Conservation (phyloP, 768 basidiomycete genomes). For the Rhizopogon roseolus region DNA sequence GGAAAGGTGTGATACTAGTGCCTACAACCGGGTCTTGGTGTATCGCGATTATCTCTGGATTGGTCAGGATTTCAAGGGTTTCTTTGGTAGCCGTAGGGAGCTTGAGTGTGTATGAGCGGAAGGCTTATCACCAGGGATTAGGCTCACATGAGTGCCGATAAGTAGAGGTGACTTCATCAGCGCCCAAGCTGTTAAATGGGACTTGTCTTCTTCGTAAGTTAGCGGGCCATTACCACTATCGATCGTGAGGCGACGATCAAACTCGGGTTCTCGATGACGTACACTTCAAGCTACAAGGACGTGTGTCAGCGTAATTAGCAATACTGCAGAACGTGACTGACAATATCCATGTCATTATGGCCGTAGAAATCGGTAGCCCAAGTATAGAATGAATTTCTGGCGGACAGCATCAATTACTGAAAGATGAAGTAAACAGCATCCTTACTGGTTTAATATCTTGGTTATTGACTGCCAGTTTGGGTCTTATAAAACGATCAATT, state of each 20-base stretch:
- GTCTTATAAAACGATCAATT: constrained; percentile 16
- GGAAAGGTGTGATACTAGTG: constrained; percentile 58
- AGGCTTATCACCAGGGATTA: neutral
- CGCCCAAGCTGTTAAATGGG: constrained; percentile 72
- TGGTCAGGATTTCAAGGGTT: constrained; percentile 52
- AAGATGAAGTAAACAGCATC: neutral
- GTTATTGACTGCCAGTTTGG: constrained; percentile 48
- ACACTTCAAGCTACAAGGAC: constrained; percentile 49
- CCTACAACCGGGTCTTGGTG: constrained; percentile 65
- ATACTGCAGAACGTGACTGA: constrained; percentile 22
- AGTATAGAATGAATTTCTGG: constrained; percentile 62
- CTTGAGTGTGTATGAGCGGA: constrained; percentile 20
- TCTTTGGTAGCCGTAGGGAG: constrained; percentile 46
- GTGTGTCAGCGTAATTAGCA: neutral
- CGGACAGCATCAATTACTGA: neutral
- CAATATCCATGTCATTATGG: constrained; percentile 67
- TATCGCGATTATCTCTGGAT: constrained; percentile 61
- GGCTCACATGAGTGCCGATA: constrained; percentile 52
- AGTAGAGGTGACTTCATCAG: constrained; percentile 66
- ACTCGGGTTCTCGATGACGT: constrained; percentile 11
- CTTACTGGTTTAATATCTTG: constrained; percentile 51
- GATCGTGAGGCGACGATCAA: constrained; percentile 1
- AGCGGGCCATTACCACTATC: constrained; percentile 58
- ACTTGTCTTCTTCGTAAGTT: constrained; percentile 58
- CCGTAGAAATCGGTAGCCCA: constrained; percentile 65